Conservation (phyloP, 2,329 filamentous ascomycete genomes). For the Beauveria asiatica region DNA sequence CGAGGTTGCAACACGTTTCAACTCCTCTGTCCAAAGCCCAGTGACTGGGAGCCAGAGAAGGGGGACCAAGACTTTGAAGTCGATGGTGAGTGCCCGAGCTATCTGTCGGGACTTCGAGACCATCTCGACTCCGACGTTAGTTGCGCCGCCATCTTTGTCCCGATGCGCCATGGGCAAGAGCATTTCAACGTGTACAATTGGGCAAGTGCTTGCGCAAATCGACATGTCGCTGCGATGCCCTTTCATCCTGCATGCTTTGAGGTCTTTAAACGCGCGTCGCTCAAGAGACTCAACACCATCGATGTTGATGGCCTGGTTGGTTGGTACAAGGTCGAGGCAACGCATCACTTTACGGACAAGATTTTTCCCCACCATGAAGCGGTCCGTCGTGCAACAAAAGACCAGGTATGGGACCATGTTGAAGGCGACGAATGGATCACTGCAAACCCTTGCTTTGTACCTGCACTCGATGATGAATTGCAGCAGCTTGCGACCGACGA, state of each 20-base stretch:
- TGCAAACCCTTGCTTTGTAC: conserved; percentile 13
- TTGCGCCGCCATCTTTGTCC: conserved; percentile 8
- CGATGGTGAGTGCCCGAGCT: background rate
- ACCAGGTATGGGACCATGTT: conserved; percentile 4
- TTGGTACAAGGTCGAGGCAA: conserved; percentile 5
- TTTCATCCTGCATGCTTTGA: conserved; percentile 24
- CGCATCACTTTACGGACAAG: conserved; percentile 3
- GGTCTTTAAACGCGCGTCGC: conserved; percentile 20
- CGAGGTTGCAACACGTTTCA: conserved; percentile 19
- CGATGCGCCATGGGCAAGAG: conserved; percentile 9
- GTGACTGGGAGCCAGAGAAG: conserved; percentile 11
- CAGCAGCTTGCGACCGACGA: background rate
- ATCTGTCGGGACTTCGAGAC: conserved; percentile 5
- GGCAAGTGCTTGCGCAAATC: background rate
- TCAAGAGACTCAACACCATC: conserved; percentile 12
- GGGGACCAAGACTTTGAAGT: conserved; percentile 15
- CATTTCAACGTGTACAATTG: background rate
- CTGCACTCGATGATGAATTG: background rate
- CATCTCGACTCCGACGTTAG: background rate
- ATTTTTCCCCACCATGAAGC: conserved; percentile 4
- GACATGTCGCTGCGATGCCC: conserved; percentile 14
- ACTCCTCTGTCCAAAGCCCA: conserved; percentile 18
- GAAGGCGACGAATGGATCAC: conserved; percentile 11
- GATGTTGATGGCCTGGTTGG: conserved; percentile 15
- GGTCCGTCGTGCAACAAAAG: background rate